phyloP scores from a whole-genome alignment of 2,329 filamentous ascomycete species.

The Arachnomyces sp. region DNA sequence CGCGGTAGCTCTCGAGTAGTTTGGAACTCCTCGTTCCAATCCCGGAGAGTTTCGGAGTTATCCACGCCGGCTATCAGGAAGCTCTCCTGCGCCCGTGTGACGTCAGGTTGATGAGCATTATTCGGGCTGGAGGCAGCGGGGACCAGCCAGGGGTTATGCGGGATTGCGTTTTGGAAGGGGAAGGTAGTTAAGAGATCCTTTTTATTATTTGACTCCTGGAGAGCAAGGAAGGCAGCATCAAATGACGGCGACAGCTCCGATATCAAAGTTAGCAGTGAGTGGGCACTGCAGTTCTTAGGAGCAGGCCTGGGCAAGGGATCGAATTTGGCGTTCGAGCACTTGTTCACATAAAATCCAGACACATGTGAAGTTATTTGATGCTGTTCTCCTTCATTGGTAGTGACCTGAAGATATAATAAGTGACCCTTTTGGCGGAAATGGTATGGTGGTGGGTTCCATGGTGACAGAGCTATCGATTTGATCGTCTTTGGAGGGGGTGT shows the following conservation, averaged over 20 bases:
- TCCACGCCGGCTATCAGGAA: constrained; percentile 86
- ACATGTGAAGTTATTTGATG: constrained; percentile 89
- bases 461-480: constrained; percentile 78
- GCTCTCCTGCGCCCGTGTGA: constrained; percentile 84
- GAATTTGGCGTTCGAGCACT: constrained; percentile 89
- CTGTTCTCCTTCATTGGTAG: constrained; percentile 90
- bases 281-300: constrained; percentile 70
- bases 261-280: constrained; percentile 79
- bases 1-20: constrained; percentile 90
- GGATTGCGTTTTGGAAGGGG: constrained; percentile 91
- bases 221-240: constrained; percentile 61
- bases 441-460: constrained; percentile 95
- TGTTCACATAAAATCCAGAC: constrained; percentile 95
- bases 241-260: constrained; percentile 78
- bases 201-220: constrained; percentile 77
- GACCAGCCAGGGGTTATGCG: constrained; percentile 86
- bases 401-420: constrained; percentile 79
- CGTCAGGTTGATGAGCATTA: constrained; percentile 69
- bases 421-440: constrained; percentile 87
- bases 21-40: constrained; percentile 99
- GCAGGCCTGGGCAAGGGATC: constrained; percentile 75
- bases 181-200: constrained; percentile 87
- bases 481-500: constrained; percentile 77
- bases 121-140: constrained; percentile 58
- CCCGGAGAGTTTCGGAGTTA: constrained; percentile 85